Percentiles rank a stretch among this genome's conserved stretches.
Evolutionary conservation across 2,329 filamentous ascomycete species (phyloP).

Genomic region (Talaromyces sp.): DNA sequence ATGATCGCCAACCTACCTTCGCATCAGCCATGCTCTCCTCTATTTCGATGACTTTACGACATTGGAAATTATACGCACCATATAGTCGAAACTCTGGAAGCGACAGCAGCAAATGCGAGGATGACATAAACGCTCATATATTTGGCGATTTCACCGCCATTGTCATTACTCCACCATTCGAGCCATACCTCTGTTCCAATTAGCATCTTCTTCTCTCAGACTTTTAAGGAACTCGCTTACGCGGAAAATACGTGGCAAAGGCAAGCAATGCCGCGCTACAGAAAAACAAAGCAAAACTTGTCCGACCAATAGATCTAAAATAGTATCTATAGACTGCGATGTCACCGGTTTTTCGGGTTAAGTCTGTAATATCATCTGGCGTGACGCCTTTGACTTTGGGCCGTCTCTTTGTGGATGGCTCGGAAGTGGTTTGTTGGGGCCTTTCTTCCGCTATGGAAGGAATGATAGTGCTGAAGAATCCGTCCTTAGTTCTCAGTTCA

Average conservation of each 20-base stretch:
- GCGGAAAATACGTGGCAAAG: constrained; percentile 27
- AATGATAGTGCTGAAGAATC: constrained; percentile 33
- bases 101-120: constrained; percentile 25
- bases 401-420: not conserved
- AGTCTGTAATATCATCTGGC: constrained; percentile 23
- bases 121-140: constrained; percentile 40
- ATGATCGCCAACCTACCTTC: not conserved
- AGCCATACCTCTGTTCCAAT: constrained; percentile 28
- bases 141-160: constrained; percentile 29
- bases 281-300: constrained; percentile 31
- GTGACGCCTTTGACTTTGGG: not conserved
- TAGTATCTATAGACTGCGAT: constrained; percentile 43
- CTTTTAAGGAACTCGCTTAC: not conserved
- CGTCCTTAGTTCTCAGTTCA: constrained; percentile 26
- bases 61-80: not conserved
- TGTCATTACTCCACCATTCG: constrained; percentile 40
- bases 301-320: constrained; percentile 36
- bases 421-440: constrained; percentile 25
- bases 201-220: not conserved
- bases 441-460: constrained; percentile 35
- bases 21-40: not conserved
- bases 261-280: constrained; percentile 28
- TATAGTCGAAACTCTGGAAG: not conserved
- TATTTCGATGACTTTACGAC: not conserved
- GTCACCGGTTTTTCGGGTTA: constrained; percentile 33